Percentiles rank a stretch among this genome's conserved stretches.
Conservation (phyloP, 2,329 filamentous ascomycete species). For the Domatiomyces globalis region DNA sequence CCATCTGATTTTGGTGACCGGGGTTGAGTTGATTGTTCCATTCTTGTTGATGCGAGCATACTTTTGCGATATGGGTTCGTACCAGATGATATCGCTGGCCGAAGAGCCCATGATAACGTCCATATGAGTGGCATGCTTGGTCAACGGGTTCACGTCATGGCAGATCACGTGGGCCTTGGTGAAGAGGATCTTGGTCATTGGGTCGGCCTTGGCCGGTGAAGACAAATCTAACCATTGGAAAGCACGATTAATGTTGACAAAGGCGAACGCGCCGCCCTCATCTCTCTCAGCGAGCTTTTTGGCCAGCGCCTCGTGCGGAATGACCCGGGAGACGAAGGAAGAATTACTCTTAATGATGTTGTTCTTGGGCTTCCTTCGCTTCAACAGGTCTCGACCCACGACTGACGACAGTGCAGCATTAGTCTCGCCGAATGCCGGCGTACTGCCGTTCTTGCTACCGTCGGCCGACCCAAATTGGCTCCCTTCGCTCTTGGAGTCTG, state of each 20-base stretch:
- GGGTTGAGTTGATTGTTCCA: slow-evolving; percentile 72
- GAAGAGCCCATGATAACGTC: slow-evolving; percentile 94
- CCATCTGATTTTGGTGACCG: slow-evolving; percentile 81
- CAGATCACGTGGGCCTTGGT: slow-evolving; percentile 92
- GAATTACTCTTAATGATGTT: slow-evolving; percentile 98
- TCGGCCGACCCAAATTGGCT: slow-evolving; percentile 22
- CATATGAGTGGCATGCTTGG: slow-evolving; percentile 65
- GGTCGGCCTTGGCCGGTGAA: slow-evolving; percentile 57
- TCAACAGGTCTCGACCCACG: slow-evolving; percentile 53
- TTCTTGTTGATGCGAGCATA: slow-evolving; percentile 97
- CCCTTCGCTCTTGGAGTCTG: slow-evolving; percentile 41
- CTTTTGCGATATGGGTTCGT: slow-evolving; percentile 89
- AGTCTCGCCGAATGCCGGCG: slow-evolving; percentile 69
- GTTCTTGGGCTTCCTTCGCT: slow-evolving; percentile 88
- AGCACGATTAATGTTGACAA: slow-evolving; percentile 89
- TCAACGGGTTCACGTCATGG: slow-evolving; percentile 77
- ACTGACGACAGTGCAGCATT: slow-evolving; percentile 57
- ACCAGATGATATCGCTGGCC: slow-evolving; percentile 95
- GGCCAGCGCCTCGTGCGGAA: slow-evolving; percentile 66
- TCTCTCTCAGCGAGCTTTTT: slow-evolving; percentile 70
- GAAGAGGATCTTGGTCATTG: slow-evolving; percentile 89
- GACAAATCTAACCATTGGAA: slow-evolving; percentile 93
- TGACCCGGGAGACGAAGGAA: slow-evolving; percentile 93
- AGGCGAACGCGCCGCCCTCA: slow-evolving; percentile 68
- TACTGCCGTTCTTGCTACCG: slow-evolving; percentile 25